Conservation (phyloP, 1,139 yeast species). For the Zygoascus meyerae region DNA sequence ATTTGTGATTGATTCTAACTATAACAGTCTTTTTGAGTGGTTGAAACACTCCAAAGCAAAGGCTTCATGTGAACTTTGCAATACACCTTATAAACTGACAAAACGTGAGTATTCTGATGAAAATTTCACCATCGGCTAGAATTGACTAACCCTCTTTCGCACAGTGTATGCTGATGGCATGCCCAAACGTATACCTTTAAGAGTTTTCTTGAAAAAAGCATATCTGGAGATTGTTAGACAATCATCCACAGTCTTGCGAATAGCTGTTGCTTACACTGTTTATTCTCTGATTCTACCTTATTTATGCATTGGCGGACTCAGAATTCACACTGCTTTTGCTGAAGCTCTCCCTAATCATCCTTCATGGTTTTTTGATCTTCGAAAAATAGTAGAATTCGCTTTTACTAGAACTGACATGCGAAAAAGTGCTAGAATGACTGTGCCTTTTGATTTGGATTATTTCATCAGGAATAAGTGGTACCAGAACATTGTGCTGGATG, state of each 20-base stretch:
- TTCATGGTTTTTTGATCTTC: neutral
- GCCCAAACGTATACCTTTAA: slow-evolving; percentile 60
- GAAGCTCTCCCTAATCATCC: slow-evolving; percentile 22
- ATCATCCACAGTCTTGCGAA: slow-evolving; percentile 2
- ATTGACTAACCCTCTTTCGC: neutral
- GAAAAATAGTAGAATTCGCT: slow-evolving; percentile 2
- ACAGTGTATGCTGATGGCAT: slow-evolving; percentile 57
- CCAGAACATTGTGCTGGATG: slow-evolving; percentile 16
- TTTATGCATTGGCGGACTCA: slow-evolving; percentile 13
- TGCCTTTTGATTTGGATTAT: slow-evolving; percentile 4
- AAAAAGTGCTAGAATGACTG: neutral
- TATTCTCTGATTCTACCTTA: slow-evolving; percentile 6
- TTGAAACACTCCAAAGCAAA: slow-evolving; percentile 56
- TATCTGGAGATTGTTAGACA: slow-evolving; percentile 20
- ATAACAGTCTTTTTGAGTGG: slow-evolving; percentile 66
- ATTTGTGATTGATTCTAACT: neutral
- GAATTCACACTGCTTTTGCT: slow-evolving; percentile 21
- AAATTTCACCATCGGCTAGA: neutral
- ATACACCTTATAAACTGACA: slow-evolving; percentile 64
- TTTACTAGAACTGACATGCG: slow-evolving; percentile 3
- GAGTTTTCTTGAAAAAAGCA: slow-evolving; percentile 34
- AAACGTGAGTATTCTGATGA: slow-evolving; percentile 34
- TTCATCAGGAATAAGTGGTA: slow-evolving; percentile 2
- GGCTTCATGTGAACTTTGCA: slow-evolving; percentile 83
- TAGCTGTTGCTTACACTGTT: slow-evolving; percentile 1